These are phyloP conservation scores for Plantago elongata DNA, from an alignment of 257 asterid genomes.

Conservation along the genomic window DNA sequence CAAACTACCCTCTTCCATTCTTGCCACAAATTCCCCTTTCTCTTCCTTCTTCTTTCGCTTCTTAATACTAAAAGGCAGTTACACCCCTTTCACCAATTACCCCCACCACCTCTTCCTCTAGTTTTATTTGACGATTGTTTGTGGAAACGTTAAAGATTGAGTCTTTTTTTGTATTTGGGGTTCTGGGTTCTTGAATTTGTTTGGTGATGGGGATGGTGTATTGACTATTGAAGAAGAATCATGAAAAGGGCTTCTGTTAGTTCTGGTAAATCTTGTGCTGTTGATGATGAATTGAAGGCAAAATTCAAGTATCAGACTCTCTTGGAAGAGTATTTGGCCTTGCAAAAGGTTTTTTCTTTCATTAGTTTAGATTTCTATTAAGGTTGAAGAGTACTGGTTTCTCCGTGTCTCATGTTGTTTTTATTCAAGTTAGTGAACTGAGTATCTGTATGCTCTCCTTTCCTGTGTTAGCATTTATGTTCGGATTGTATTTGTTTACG, in stretches of 20 bases:
- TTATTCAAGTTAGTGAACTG: neutral
- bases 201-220: constrained; percentile 14
- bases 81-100: neutral
- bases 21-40: constrained; percentile 25
- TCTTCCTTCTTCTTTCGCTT: constrained; percentile 5
- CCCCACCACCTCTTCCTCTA: no score
- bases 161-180: constrained; percentile 17
- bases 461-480: neutral
- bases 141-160: neutral
- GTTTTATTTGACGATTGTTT: constrained; percentile 1
- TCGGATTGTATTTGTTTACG: neutral
- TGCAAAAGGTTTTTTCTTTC: constrained; percentile 43
- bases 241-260: constrained; percentile 42
- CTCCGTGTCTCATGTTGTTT: neutral
- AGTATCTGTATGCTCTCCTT: neutral
- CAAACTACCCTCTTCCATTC: constrained; percentile 10
- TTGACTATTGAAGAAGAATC: constrained; percentile 17
- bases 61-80: neutral
- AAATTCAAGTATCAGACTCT: constrained; percentile 41
- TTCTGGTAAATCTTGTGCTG: constrained; percentile 22
- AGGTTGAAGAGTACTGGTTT: neutral
- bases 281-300: constrained; percentile 25
- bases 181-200: constrained; percentile 13
- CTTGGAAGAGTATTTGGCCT: constrained; percentile 39
- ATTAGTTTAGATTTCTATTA: neutral